Base-by-base conservation (phyloP, 2,329 filamentous ascomycete genomes). In the Acrodontium crateriforme region DNA sequence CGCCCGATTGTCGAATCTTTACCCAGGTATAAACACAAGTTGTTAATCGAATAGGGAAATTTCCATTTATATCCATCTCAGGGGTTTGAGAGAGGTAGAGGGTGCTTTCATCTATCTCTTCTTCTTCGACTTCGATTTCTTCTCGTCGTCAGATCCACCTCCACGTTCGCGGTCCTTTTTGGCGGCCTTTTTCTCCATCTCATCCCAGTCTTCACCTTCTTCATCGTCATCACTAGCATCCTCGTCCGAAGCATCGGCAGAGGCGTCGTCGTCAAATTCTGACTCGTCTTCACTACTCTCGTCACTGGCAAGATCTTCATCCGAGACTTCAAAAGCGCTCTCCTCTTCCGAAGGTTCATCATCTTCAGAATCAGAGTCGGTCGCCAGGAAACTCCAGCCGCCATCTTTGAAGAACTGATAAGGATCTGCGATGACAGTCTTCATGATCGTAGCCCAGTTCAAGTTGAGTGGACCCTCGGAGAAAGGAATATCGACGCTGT, bases 391-490 rank as follows among this genome's bases (percentile, higher is more conserved):
- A 2, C 74, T 78, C 89, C 89, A 98, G 24, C 89, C 89, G 17
- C 91, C 89, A 39, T 95, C 87, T 3, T 69, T 72, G 56, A 94
- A 98, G 71, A 98, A 98, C 44, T 78, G 73, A 52, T 98, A 87
- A 2, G 89, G 82, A 51, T 98, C 85, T 18, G 79, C 76, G 12
- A 80, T 87, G 15, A 98, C 85, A 0, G 89, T 98, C 68, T 98
- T 98, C 84, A 98, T 98, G 51, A 98, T 98, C 10, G 85, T 93
- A 8, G 81, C 79, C 89, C 89, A 98, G 66, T 95, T 95, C 32
- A 98, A 68, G 61, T 98, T 98, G 42, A 98, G 73, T 1, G 87
- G 89, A 32, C 89, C 89, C 56, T 98, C 91, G 9, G 74, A 80
- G 62, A 77, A 95, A 11, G 89, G 77, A 49, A 98, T 92, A 49